Base-by-base conservation (phyloP, 2,329 filamentous ascomycete species). In the Botrytis aclada region DNA sequence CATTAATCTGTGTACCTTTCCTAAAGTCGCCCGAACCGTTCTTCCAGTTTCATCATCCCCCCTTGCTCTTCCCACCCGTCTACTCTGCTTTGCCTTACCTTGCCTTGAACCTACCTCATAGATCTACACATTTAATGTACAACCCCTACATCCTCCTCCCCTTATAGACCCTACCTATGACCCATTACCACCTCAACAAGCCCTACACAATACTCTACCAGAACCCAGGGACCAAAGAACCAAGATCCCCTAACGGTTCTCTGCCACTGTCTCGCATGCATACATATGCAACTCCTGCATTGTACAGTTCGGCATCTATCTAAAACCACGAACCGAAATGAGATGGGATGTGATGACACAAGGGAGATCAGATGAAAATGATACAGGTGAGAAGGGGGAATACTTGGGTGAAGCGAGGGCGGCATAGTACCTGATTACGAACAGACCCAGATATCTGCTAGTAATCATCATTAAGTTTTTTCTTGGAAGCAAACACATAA, bases 381-480 rank as follows among this genome's bases (percentile, higher is more conserved):
- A 56, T 32, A 32, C 18, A 39, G 25, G 47, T 29, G 47, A 9
- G 25, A 56, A 69, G 34, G 65, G 64, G 64, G 34, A 20, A n/a
- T 34, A 62, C 32, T 62, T 37, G 10, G 34, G 18, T 37, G 45
- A 60, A 62, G 51, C 51, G 51, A 69, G 43, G 34, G 14, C 29
- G 6, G 3, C 47, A 41, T 29, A 12, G 51, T 25, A 34, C n/a
- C 14, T 25, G n/a, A 18, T n/a, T n/a, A 60, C 18, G 3, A 34
- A 4, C 41, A 61, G 8, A 37, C 37, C 22, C 29, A 37, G 29
- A 16, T n/a, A 20, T 45, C 43, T 61, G 14, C 62, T 70, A 61
- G 25, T 61, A 70, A 70, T 70, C 39, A 70, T 10, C 22, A 45
- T 62, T 29, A 45, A 70, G 67, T 70, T 41, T 34, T 70, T 70